Conservation (phyloP, 2,329 filamentous ascomycete genomes). For the Cadophora sp. region DNA sequence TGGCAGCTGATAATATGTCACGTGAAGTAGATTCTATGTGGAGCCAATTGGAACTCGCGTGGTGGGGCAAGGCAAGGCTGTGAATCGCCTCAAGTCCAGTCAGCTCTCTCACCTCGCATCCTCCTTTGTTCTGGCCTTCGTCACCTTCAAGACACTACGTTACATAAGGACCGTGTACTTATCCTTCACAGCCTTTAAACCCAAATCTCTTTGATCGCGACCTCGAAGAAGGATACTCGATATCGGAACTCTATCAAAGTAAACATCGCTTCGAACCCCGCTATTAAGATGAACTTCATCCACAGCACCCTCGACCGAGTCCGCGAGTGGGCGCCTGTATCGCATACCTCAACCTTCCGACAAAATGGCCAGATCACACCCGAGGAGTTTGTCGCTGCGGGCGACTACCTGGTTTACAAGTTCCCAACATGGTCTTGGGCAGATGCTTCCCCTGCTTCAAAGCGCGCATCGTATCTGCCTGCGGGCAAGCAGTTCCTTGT, state of each 20-base stretch:
- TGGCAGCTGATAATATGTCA: too few relatives aligned
- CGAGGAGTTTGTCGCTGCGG: conserved; percentile 93
- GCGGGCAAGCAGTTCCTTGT: conserved; percentile 93
- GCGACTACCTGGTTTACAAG: conserved; percentile 98
- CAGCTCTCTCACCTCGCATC: neutral
- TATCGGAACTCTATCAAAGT: neutral
- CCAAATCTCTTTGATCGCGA: neutral
- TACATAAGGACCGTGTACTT: conserved; percentile 4
- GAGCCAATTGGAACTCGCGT: too few relatives aligned
- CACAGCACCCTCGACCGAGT: conserved; percentile 92
- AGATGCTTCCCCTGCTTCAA: conserved; percentile 80
- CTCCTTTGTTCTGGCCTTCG: neutral
- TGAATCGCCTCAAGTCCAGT: conserved; percentile 13
- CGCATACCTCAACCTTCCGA: conserved; percentile 91
- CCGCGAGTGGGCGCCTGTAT: conserved; percentile 89
- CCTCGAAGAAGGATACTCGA: neutral
- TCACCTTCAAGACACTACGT: conserved; percentile 10
- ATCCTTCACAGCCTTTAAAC: neutral
- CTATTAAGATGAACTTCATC: conserved; percentile 77
- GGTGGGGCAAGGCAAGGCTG: conserved; percentile 4
- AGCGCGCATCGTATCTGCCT: conserved; percentile 83
- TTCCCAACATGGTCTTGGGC: conserved; percentile 99
- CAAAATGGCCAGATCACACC: conserved; percentile 94
- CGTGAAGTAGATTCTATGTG: too few relatives aligned
- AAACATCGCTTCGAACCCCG: conserved; percentile 27